phyloP scores from a whole-genome alignment of 2,329 filamentous ascomycete species.

The Alternaria triticina region DNA sequence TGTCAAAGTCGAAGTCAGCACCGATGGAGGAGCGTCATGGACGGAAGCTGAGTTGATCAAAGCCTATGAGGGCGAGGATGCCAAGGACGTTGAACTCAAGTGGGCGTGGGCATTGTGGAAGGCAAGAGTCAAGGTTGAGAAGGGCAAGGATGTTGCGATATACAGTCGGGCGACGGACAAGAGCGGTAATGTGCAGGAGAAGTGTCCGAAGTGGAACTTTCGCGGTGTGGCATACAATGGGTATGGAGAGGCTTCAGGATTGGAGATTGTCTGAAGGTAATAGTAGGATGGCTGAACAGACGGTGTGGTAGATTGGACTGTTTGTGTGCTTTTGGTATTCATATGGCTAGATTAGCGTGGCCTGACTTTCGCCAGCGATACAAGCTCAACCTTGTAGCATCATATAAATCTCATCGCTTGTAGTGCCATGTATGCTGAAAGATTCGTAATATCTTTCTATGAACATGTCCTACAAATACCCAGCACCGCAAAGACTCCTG shows the following conservation, averaged over 20 bases:
- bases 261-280: conserved; percentile 51
- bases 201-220: conserved; percentile 62
- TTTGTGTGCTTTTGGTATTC: background rate
- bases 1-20: conserved; percentile 60
- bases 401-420: background rate
- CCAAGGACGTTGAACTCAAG: conserved; percentile 46
- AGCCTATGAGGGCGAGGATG: conserved; percentile 19
- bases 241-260: conserved; percentile 60
- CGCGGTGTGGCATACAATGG: conserved; percentile 67
- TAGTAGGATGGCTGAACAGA: background rate
- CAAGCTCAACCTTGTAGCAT: background rate
- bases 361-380: background rate
- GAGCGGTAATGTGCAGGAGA: conserved; percentile 59
- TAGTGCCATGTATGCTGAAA: background rate
- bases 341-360: background rate
- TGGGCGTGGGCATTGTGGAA: conserved; percentile 67
- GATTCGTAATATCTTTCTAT: background rate
- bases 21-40: conserved; percentile 60
- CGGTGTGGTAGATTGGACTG: too few relatives aligned
- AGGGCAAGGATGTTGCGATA: conserved; percentile 53
- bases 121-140: conserved; percentile 51
- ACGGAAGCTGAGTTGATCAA: conserved; percentile 52
- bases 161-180: conserved; percentile 62
- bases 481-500: conserved; percentile 7
- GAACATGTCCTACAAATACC: background rate